Conservation (phyloP, 345 rosid species). For the rapeseed (Brassica napus) region DNA sequence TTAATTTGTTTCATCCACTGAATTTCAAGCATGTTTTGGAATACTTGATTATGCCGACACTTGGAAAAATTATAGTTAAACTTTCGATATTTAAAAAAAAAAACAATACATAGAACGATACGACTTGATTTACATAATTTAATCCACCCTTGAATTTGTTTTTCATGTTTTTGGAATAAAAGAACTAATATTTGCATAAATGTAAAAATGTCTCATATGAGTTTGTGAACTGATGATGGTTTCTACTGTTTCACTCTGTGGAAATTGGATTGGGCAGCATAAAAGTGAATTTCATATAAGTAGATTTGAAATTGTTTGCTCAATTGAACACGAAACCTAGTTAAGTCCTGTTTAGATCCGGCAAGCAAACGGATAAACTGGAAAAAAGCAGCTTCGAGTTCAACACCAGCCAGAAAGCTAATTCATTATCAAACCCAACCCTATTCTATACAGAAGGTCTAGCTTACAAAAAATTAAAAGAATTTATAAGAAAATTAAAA, state of each 20-base stretch:
- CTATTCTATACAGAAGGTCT: constrained; percentile 6
- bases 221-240: constrained; percentile 1
- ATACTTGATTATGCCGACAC: not conserved
- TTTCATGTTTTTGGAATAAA: not conserved
- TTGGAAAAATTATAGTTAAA: not conserved
- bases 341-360: constrained; percentile 45
- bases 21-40: not conserved
- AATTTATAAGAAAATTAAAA: not conserved
- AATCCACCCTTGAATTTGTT: not conserved
- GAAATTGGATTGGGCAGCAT: constrained; percentile 4
- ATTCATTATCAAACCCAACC: constrained; percentile 37
- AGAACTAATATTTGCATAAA: not conserved
- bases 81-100: not conserved
- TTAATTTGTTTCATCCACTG: not conserved
- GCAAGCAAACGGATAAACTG: constrained; percentile 55
- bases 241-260: constrained; percentile 20
- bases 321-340: constrained; percentile 52
- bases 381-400: constrained; percentile 58
- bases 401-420: constrained; percentile 60
- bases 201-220: constrained; percentile 1
- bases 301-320: constrained; percentile 46
- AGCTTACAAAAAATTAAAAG: not conserved
- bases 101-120: not conserved
- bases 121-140: not conserved
- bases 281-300: constrained; percentile 1